phyloP scores from a whole-genome alignment of 2,329 filamentous ascomycete species.

The Alternaria rosae region DNA sequence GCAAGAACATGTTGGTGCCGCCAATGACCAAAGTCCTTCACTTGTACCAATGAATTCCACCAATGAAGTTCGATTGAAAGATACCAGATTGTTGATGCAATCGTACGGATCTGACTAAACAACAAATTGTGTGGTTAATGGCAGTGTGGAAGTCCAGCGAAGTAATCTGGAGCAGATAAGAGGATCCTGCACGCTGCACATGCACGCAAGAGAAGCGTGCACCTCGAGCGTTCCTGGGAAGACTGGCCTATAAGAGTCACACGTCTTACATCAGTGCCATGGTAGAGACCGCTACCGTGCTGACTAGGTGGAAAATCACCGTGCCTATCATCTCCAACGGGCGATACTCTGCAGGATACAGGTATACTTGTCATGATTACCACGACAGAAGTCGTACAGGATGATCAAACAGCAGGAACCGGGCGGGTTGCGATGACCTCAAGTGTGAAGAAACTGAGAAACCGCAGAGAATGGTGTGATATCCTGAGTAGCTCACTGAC shows the following conservation, averaged over 20 bases:
- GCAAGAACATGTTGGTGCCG: not conserved
- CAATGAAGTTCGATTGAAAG: not conserved
- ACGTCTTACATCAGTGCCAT: not conserved
- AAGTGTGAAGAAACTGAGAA: not conserved
- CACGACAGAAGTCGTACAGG: not conserved
- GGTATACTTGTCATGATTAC: not conserved
- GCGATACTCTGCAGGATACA: not conserved
- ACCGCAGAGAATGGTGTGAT: not conserved
- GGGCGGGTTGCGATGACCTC: not conserved
- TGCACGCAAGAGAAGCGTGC: not conserved
- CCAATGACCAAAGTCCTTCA: not conserved
- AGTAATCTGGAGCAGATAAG: slow-evolving; percentile 1
- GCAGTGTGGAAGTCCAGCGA: not conserved
- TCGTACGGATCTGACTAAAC: not conserved
- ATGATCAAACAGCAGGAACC: not conserved
- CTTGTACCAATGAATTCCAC: not conserved
- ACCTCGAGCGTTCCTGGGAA: not conserved
- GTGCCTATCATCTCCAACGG: not conserved
- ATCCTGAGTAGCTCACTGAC: not conserved
- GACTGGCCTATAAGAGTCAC: not conserved
- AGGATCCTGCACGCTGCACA: not conserved
- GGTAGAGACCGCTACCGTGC: not conserved
- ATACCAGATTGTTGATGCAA: not conserved
- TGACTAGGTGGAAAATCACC: not conserved
- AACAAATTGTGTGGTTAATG: not conserved